A percentile compares a stretch with the other conserved stretches of the same genome.
These are phyloP conservation scores for Verticillium nonalfalfae DNA, from an alignment of 2,329 filamentous ascomycete genomes.

Conservation along the genomic window DNA sequence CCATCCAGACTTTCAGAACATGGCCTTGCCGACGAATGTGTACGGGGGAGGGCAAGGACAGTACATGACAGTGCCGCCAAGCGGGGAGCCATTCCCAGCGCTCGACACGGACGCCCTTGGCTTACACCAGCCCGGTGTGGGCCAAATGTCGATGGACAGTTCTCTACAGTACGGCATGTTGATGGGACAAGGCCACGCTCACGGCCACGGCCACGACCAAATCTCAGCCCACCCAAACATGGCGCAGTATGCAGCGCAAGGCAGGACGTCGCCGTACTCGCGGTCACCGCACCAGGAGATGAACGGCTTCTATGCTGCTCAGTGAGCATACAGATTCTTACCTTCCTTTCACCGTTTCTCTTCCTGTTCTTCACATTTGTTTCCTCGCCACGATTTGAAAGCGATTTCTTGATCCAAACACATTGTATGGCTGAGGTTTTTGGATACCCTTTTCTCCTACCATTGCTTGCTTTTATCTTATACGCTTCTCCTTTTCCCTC, in stretches of 20 bases:
- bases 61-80: slow-evolving; percentile 23
- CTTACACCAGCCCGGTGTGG: slow-evolving; percentile 24
- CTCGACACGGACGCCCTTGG: background rate
- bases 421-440: background rate
- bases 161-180: slow-evolving; percentile 2
- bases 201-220: slow-evolving; percentile 23
- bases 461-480: background rate
- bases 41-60: slow-evolving; percentile 17
- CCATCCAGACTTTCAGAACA: slow-evolving; percentile 19
- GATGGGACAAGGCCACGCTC: slow-evolving; percentile 8
- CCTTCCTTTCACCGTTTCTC: background rate
- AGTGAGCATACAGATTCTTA: background rate
- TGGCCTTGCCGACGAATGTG: slow-evolving; percentile 22
- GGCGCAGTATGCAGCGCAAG: slow-evolving; percentile 28
- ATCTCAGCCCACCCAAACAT: slow-evolving; percentile 20
- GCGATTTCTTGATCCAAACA: background rate
- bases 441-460: background rate
- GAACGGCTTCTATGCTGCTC: slow-evolving; percentile 25
- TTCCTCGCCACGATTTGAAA: background rate
- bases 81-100: slow-evolving; percentile 28
- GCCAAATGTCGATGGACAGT: slow-evolving; percentile 8
- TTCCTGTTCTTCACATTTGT: background rate
- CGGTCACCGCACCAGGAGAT: slow-evolving; percentile 33
- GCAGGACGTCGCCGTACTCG: slow-evolving; percentile 34
- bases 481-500: no score